Evolutionary conservation across 495 filamentous ascomycete genomes (phyloP), one percentile per base, ranked within the genome.

Genomic region (Tetracladium setigerum): DNA sequence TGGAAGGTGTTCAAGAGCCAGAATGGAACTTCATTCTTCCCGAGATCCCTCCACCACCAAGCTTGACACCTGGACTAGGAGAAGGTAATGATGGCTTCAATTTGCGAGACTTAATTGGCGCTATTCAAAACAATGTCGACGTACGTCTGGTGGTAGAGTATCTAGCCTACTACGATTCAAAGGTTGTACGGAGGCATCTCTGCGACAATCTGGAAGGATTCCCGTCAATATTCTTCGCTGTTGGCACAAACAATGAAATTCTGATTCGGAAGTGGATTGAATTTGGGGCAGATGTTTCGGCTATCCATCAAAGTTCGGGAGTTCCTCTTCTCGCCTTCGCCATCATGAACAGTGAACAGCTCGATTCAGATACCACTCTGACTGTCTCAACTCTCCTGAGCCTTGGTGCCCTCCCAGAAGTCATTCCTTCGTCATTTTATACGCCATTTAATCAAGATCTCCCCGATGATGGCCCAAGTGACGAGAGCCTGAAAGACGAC

Each of bases 241-340:
- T 67, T 11, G 70, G 56, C 4, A 62, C 62, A 12, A 71, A 70
- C 47, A 53, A 71, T 30, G 58, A 60, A 4, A 46, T 51, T 11
- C 48, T 67, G 12, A 42, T 74, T 13, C 63, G 67, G 4, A 44
- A 47, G 5, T 70, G 60, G 54, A 55, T 63, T 4, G 47, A 56
- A 8, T 54, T 57, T 17, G 70, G 69, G 5, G 68, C 47, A 15
- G 62, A 69, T 42, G 61, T 65, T 4, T 58, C 58, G 36, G 55
- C 56, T 11, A 54, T 56, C 4, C 47, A 66, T 35, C 54, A 46
- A 3, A 19, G 42, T 4, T 50, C 54, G 13, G 32, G 44, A 7
- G 55, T 71, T 15, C 72, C 72, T 11, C 56, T 73, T 2, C 46
- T 76, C 10, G 71, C 68, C 1, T 73, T 71, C 43, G 66, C 66